A percentile compares a stretch with the other conserved stretches of the same genome.
These are phyloP conservation scores for Lepidium africanum DNA, from an alignment of 345 rosid species.

Conservation along the genomic window DNA sequence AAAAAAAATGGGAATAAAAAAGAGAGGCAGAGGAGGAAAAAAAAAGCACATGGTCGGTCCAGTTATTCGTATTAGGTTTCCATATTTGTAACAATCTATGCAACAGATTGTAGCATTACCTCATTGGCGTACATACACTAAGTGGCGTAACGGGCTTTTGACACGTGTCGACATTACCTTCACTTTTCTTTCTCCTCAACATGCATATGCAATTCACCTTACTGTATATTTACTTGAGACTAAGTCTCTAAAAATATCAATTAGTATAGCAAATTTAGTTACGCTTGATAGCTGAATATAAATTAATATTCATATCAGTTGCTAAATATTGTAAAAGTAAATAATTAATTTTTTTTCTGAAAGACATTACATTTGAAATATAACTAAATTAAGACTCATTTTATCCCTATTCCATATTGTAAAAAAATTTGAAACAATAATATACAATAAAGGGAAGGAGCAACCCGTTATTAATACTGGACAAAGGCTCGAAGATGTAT, in stretches of 20 bases:
- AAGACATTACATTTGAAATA: too few relatives aligned
- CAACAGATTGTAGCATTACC: constrained; percentile 11
- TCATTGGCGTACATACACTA: constrained; percentile 12
- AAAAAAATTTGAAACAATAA: neutral
- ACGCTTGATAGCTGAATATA: neutral
- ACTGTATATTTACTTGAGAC: neutral
- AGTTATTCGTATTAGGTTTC: constrained; percentile 25
- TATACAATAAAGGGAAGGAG: neutral
- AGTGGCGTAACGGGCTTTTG: constrained; percentile 10
- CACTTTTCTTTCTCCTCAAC: constrained; percentile 5
- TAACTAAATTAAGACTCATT: too few relatives aligned
- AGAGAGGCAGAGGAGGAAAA: neutral
- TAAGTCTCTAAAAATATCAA: neutral
- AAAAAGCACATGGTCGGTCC: constrained; percentile 31
- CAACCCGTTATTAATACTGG: too few relatives aligned
- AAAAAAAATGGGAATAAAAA: neutral
- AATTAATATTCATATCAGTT: neutral
- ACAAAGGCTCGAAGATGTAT: too few relatives aligned
- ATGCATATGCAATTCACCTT: constrained; percentile 4
- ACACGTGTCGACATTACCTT: constrained; percentile 7
- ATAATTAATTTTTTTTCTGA: too few relatives aligned
- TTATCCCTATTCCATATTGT: too few relatives aligned
- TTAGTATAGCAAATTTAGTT: neutral
- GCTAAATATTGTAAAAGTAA: too few relatives aligned
- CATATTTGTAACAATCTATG: constrained; percentile 27